Evolutionary conservation across 169 alveolate species (phyloP).

Genomic region (Eimeria maxima): DNA sequence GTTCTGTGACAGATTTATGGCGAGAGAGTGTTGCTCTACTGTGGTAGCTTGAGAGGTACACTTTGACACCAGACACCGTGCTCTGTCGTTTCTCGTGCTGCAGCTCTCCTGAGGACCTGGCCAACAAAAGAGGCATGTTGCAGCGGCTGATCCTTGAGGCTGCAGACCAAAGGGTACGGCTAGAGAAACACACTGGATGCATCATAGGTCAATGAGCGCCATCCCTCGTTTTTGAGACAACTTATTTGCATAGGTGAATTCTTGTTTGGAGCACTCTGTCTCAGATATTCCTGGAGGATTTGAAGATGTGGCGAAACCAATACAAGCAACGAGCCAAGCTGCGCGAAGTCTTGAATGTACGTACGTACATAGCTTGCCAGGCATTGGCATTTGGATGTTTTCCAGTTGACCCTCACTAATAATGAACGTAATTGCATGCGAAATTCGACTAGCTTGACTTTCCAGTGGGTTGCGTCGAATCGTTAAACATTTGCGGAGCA

Average conservation of each 20-base stretch:
- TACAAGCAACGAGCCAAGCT: slow-evolving; percentile 43
- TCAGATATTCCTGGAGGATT: slow-evolving; percentile 48
- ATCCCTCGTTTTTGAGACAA: not conserved
- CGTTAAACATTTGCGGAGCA: not conserved
- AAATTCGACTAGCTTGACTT: not conserved
- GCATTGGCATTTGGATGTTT: no score
- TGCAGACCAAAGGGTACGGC: slow-evolving; percentile 34
- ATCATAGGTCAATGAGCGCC: not conserved
- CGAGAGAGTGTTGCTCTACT: not conserved
- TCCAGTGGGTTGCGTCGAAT: not conserved
- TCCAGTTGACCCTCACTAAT: not conserved
- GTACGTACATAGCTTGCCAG: not conserved
- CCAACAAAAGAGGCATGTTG: not conserved
- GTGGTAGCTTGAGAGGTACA: not conserved
- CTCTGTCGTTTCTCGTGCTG: not conserved
- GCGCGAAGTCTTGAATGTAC: slow-evolving; percentile 44
- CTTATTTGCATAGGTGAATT: not conserved
- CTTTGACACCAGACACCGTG: not conserved
- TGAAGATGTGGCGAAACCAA: slow-evolving; percentile 48
- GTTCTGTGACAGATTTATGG: not conserved
- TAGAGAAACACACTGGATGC: not conserved
- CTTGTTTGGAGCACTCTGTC: not conserved
- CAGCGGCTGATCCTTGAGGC: slow-evolving; percentile 48
- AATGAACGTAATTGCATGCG: not conserved
- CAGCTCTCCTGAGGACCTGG: slow-evolving; percentile 48